A percentile compares a stretch with the other conserved stretches of the same genome.
phyloP scores from a whole-genome alignment of 192 early-diverging fungal species.

The Mortierella hygrophila region DNA sequence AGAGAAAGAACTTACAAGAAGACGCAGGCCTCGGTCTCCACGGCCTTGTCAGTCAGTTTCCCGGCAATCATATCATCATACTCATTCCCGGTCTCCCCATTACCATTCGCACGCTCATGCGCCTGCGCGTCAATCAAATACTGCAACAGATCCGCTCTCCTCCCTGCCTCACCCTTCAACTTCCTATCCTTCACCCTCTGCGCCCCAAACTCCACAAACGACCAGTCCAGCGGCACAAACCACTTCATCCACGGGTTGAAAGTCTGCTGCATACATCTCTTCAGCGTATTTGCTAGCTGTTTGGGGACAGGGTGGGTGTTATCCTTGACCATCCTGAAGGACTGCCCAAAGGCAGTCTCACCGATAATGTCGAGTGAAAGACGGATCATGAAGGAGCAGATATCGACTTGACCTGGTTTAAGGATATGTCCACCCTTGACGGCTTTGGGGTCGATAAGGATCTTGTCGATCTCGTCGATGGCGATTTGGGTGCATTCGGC shows the following conservation, averaged over 20 bases:
- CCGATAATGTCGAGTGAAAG: slow-evolving; percentile 66
- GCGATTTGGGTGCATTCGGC: slow-evolving; percentile 31
- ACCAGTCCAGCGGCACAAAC: slow-evolving; percentile 17
- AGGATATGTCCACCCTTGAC: slow-evolving; percentile 10
- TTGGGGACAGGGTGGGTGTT: slow-evolving; percentile 58
- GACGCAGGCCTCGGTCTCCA: slow-evolving; percentile 48
- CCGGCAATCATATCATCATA: slow-evolving; percentile 37
- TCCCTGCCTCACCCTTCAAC: background rate
- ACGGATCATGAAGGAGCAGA: slow-evolving; percentile 47
- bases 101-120: slow-evolving; percentile 38
- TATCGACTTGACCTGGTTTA: slow-evolving; percentile 46
- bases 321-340: slow-evolving; percentile 65
- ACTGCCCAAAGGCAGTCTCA: slow-evolving; percentile 62
- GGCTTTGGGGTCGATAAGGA: slow-evolving; percentile 14
- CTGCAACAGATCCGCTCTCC: slow-evolving; percentile 60
- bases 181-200: slow-evolving; percentile 17
- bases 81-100: slow-evolving; percentile 31
- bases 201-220: slow-evolving; percentile 16
- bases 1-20: slow-evolving; percentile 41
- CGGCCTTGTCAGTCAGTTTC: slow-evolving; percentile 55
- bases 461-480: slow-evolving; percentile 34
- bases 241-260: slow-evolving; percentile 40
- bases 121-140: slow-evolving; percentile 58
- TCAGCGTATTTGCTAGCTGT: slow-evolving; percentile 39
- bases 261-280: slow-evolving; percentile 16